phyloP scores from a whole-genome alignment of 352 stramenopile genomes.

The Saprolegnia parasitica region DNA sequence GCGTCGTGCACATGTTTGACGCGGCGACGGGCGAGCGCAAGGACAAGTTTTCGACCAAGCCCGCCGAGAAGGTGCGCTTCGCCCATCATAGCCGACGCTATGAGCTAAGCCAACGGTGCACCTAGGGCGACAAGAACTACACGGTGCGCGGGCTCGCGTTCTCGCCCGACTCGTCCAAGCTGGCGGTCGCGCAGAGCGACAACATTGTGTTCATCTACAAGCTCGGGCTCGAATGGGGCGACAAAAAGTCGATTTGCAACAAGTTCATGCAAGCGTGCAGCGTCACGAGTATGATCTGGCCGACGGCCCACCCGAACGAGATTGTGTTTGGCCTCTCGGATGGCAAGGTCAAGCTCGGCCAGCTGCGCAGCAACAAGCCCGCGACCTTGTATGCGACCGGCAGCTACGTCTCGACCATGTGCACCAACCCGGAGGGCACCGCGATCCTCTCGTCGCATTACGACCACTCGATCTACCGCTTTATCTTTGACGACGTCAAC shows the following conservation, averaged over 20 bases:
- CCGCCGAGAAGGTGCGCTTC: slow-evolving; percentile 75
- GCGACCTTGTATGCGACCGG: slow-evolving; percentile 85
- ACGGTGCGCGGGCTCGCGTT: slow-evolving; percentile 89
- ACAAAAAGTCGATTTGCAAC: slow-evolving; percentile 97
- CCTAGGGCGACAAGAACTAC: slow-evolving; percentile 91
- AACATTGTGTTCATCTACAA: slow-evolving; percentile 98
- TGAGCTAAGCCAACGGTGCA: no score
- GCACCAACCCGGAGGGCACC: slow-evolving; percentile 79
- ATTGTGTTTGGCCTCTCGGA: slow-evolving; percentile 92
- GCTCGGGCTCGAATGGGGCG: slow-evolving; percentile 88
- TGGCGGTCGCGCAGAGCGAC: slow-evolving; percentile 93
- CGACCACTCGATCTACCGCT: slow-evolving; percentile 90
- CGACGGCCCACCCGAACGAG: slow-evolving; percentile 86
- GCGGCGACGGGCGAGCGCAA: slow-evolving; percentile 87
- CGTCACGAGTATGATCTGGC: slow-evolving; percentile 89
- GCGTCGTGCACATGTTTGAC: slow-evolving; percentile 92
- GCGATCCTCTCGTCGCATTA: slow-evolving; percentile 88
- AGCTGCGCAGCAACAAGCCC: slow-evolving; percentile 91
- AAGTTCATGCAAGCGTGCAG: slow-evolving; percentile 87
- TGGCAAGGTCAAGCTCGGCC: slow-evolving; percentile 91
- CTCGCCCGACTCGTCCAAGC: slow-evolving; percentile 89
- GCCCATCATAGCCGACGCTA: neutral
- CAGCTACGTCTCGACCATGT: slow-evolving; percentile 80
- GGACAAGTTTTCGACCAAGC: slow-evolving; percentile 96
- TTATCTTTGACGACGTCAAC: slow-evolving; percentile 86